phyloP scores from a whole-genome alignment of 805 yeast genomes.

The Metschnikowia cerradonensis region DNA sequence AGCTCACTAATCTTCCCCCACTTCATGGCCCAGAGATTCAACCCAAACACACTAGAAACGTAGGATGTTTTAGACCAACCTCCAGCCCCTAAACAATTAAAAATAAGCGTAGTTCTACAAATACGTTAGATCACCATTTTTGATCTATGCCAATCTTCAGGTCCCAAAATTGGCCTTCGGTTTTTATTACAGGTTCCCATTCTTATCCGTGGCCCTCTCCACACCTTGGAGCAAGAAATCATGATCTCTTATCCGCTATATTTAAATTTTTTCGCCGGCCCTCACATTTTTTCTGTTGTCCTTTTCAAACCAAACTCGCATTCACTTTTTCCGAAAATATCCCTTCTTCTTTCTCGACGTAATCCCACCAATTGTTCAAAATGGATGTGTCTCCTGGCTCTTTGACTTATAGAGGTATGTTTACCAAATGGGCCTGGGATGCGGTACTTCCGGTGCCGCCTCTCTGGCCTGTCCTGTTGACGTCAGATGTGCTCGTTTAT shows the following conservation, averaged over 20 bases:
- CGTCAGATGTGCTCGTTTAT: background rate
- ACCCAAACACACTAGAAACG: no score
- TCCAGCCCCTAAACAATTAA: no score
- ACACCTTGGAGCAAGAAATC: background rate
- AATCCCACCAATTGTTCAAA: slow-evolving; percentile 14
- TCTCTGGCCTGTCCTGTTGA: background rate
- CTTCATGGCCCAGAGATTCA: no score
- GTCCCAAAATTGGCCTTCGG: no score
- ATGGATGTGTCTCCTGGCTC: slow-evolving; percentile 72
- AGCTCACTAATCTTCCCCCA: no score
- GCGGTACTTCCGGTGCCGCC: background rate
- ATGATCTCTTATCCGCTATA: background rate
- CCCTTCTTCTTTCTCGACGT: slow-evolving; percentile 6
- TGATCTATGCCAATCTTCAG: no score
- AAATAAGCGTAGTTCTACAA: no score
- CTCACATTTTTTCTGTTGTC: slow-evolving; percentile 4
- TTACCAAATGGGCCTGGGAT: background rate
- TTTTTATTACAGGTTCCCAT: no score
- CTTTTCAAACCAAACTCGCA: slow-evolving; percentile 5
- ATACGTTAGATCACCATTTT: no score
- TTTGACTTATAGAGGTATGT: slow-evolving; percentile 78
- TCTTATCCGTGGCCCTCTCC: background rate
- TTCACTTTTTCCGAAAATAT: background rate
- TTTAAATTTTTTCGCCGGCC: background rate
- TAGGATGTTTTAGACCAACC: no score